Percentiles rank a stretch among this genome's conserved stretches.
phyloP scores from a whole-genome alignment of 352 stramenopile genomes.

The Phytophthora nicotianae region DNA sequence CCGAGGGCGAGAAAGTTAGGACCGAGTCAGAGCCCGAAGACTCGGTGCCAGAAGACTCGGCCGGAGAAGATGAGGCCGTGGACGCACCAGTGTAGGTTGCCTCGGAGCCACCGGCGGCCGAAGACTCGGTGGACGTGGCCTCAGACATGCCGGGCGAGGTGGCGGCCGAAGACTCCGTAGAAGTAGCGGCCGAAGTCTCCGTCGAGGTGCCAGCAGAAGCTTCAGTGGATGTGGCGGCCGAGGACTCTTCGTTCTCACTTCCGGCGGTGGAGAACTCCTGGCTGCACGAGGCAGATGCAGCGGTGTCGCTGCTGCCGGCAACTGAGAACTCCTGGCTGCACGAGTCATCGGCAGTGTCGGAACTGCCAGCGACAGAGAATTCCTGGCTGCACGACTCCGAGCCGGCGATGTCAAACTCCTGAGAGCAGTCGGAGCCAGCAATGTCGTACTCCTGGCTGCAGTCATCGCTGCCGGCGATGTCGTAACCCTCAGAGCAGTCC shows the following conservation, averaged over 20 bases:
- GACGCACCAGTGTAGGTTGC: conserved; percentile 12
- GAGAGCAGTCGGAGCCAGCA: conserved; percentile 34
- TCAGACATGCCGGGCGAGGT: not conserved
- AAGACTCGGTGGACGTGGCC: not conserved
- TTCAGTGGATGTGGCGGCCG: conserved; percentile 10
- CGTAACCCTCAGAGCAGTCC: conserved; percentile 35
- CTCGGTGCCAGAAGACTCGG: not conserved
- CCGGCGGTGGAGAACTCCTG: conserved; percentile 30
- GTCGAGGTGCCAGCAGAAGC: conserved; percentile 4
- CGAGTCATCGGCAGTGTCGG: conserved; percentile 26
- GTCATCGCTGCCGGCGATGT: conserved; percentile 32
- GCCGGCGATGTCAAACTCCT: conserved; percentile 35
- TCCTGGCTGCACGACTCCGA: conserved; percentile 41
- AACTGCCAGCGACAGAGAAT: conserved; percentile 30
- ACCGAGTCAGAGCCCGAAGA: conserved; percentile 20
- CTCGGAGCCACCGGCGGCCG: not conserved
- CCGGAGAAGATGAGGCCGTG: conserved; percentile 15
- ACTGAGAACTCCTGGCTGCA: conserved; percentile 34
- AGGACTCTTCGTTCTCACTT: conserved; percentile 17
- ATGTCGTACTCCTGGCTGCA: conserved; percentile 37
- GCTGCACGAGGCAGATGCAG: conserved; percentile 23
- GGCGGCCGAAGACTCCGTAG: not conserved
- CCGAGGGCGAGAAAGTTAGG: conserved; percentile 46
- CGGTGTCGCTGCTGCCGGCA: conserved; percentile 20
- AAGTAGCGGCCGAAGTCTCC: not conserved